Base-by-base conservation (phyloP, 345 rosid species). In the Pistacia vera region DNA sequence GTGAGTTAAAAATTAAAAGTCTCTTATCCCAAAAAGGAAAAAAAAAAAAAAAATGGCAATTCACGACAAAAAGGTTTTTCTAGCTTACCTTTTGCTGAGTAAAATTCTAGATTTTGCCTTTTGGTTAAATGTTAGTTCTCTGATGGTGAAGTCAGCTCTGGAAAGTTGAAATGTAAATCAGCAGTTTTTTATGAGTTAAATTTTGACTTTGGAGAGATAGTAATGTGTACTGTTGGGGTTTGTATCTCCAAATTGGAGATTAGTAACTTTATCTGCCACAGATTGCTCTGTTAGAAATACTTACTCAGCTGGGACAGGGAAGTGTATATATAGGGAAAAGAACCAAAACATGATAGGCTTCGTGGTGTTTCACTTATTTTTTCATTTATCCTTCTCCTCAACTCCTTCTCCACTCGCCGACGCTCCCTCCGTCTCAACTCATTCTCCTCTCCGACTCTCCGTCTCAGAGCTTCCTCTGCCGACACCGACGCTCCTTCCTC, bases 391-490 rank as follows among this genome's bases (percentile, higher is more conserved):
- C 74, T 87, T 86, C 85, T 82, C 82, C 84, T 85, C 85, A 77
- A 79, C 71, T 38, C 83, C 64, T 68, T 65, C 54, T 60, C 86
- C 58, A 66, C 83, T 71, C 84, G 77, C 71, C 84, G 78, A 18
- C 85, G 84, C 71, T 55, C 83, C n/a, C 70, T 81, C 75, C 64
- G 79, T 57, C 46, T 80, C 72, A 70, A 74, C 86, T 80, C 95
- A 41, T 56, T 41, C 57, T 14, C 86, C 8, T 11, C 74, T 3
- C 75, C 80, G 60, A 66, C 74, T 68, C 86, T 89, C 76, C 91
- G 88, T 28, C 81, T 89, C 86, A 83, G 83, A 82, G 93, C 93
- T 82, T 87, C 95, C 68, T 85, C 97, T 74, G 78, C 73, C 60
- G 85, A 80, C 57, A 13, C 57, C 51, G 76, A 69, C 51, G 36